Percentiles rank a stretch among this genome's conserved stretches.
Conservation (phyloP, 768 basidiomycete species). For the Pisolithus orientalis region DNA sequence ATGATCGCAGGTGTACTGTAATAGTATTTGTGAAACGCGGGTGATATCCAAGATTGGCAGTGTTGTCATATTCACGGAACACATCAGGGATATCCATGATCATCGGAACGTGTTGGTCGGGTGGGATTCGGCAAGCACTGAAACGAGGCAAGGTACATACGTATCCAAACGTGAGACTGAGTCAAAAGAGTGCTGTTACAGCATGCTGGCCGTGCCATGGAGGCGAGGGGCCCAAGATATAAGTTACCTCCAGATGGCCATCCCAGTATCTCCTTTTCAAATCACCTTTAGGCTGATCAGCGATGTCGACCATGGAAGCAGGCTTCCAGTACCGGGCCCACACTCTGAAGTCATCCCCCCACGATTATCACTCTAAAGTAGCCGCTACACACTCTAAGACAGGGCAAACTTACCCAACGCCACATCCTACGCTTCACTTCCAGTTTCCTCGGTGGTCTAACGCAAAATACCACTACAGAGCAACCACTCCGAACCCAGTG, state of each 20-base stretch:
- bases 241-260: constrained; percentile 14
- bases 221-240: constrained; percentile 24
- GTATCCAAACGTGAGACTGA: constrained; percentile 11
- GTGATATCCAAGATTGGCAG: too few relatives aligned
- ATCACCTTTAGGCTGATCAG: constrained; percentile 9
- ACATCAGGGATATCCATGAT: neutral
- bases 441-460: constrained; percentile 17
- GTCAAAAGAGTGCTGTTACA: constrained; percentile 8
- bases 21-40: neutral
- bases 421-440: constrained; percentile 13
- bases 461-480: constrained; percentile 11
- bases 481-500: constrained; percentile 7
- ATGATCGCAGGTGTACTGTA: neutral
- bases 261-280: constrained; percentile 1
- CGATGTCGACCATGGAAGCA: constrained; percentile 20
- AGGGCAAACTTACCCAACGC: constrained; percentile 7
- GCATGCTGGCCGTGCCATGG: constrained; percentile 29
- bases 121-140: constrained; percentile 1
- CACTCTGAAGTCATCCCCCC: constrained; percentile 12
- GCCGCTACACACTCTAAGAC: constrained; percentile 18
- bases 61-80: neutral
- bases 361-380: constrained; percentile 10
- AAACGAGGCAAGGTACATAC: constrained; percentile 27
- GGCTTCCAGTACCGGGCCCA: constrained; percentile 24
- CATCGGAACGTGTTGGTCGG: constrained; percentile 11